Evolutionary conservation across 805 yeast genomes (phyloP).

Genomic region (Lipomyces orientalis): DNA sequence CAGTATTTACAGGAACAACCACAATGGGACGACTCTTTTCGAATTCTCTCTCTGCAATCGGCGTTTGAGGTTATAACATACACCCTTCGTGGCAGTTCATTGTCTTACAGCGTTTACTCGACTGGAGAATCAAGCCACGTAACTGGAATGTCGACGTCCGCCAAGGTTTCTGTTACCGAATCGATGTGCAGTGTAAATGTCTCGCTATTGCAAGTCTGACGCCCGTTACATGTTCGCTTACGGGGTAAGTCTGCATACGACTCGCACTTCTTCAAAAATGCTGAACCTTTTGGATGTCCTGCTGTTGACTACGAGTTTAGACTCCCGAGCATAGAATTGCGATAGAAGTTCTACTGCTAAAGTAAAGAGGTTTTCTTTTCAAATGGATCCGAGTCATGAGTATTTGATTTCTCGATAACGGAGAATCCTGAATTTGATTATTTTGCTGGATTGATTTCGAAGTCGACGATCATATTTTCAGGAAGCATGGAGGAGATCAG

Average conservation of each 20-base stretch:
- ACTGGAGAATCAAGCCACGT: background rate
- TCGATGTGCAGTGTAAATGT: background rate
- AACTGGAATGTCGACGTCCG: background rate
- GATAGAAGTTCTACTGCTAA: background rate
- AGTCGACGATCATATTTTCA: too few species aligned
- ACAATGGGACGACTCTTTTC: background rate
- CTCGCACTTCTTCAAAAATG: constrained; percentile 1
- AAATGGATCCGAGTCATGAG: background rate
- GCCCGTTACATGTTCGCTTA: background rate
- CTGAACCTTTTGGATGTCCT: background rate
- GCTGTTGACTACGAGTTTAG: background rate
- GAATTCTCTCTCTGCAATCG: background rate
- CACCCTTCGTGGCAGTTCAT: background rate
- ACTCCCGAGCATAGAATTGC: background rate
- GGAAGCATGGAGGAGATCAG: too few species aligned
- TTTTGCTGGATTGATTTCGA: too few species aligned
- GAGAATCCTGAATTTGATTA: background rate
- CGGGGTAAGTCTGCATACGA: background rate
- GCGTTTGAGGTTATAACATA: background rate
- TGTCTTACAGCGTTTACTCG: background rate
- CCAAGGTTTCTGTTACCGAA: background rate
- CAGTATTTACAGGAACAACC: background rate
- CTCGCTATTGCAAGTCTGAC: background rate
- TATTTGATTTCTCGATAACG: background rate
- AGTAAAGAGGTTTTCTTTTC: background rate